These are phyloP conservation scores for Pistacia integerrima DNA, from an alignment of 345 rosid species.

Conservation along the genomic window DNA sequence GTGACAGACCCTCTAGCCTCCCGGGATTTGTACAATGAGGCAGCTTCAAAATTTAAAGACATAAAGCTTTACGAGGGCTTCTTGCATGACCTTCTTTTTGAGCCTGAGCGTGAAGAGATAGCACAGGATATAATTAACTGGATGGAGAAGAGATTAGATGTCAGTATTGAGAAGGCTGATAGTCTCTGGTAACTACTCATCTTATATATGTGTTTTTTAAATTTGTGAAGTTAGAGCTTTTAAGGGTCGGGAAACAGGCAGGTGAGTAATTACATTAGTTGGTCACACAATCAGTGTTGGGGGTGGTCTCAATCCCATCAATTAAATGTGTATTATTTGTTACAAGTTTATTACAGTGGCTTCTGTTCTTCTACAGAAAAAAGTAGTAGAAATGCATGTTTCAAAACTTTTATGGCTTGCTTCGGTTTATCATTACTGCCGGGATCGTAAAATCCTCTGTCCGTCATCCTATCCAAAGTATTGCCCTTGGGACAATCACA, in stretches of 20 bases:
- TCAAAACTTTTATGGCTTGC: conserved; percentile 29
- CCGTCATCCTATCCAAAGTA: too few species aligned
- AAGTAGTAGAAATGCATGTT: conserved; percentile 18
- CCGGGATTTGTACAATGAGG: conserved; percentile 73
- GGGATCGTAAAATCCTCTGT: too few species aligned
- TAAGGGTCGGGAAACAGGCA: neutral
- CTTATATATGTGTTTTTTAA: neutral
- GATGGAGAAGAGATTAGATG: conserved; percentile 73
- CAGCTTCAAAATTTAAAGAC: conserved; percentile 78
- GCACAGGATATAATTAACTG: conserved; percentile 79
- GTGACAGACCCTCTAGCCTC: conserved; percentile 96
- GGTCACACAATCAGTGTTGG: neutral
- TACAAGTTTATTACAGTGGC: neutral
- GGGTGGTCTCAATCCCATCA: neutral
- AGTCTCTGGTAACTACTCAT: conserved; percentile 17
- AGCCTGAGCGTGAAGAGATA: conserved; percentile 83
- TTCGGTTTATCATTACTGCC: neutral
- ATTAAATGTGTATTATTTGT: neutral
- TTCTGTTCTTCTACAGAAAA: neutral
- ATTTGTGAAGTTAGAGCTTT: neutral
- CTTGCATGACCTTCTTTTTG: conserved; percentile 92
- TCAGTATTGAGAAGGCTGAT: conserved; percentile 7
- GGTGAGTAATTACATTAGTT: neutral
- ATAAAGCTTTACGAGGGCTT: conserved; percentile 89
- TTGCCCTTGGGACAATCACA: too few species aligned